These are phyloP conservation scores for Boeremia exigua DNA, from an alignment of 2,329 filamentous ascomycete species.

Conservation along the genomic window DNA sequence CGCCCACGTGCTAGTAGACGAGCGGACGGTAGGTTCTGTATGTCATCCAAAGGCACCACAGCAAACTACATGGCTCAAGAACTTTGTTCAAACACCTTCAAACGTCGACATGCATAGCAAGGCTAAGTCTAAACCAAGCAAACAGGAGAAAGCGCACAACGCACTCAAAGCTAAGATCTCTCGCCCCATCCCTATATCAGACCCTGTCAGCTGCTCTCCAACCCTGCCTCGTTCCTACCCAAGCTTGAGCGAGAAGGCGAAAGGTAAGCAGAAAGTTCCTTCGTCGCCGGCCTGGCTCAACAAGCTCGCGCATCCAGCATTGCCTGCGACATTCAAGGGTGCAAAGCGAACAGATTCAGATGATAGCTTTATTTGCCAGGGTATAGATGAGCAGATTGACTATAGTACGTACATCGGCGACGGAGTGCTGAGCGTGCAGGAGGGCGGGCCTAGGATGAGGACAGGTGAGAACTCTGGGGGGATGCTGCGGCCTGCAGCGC, in stretches of 20 bases:
- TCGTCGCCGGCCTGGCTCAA: constrained; percentile 16
- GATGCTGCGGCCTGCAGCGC: not conserved
- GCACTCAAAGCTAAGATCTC: constrained; percentile 35
- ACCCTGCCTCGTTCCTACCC: not conserved
- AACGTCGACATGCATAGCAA: too few species aligned
- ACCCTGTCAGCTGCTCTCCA: not conserved
- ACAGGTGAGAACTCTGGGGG: too few species aligned
- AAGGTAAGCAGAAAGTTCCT: constrained; percentile 1
- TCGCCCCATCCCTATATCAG: constrained; percentile 20
- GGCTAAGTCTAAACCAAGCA: constrained; percentile 3
- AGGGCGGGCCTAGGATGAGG: too few species aligned
- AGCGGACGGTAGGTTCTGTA: not conserved
- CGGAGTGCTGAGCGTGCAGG: too few species aligned
- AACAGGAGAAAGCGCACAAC: constrained; percentile 3
- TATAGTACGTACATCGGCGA: not conserved
- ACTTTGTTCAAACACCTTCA: not conserved
- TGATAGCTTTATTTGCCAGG: constrained; percentile 31
- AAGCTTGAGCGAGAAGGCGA: not conserved
- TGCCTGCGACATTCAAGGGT: constrained; percentile 1
- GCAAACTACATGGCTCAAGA: not conserved
- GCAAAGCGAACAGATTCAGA: constrained; percentile 23
- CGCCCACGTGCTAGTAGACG: not conserved
- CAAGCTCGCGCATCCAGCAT: constrained; percentile 9
- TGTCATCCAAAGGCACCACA: not conserved
- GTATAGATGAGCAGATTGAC: constrained; percentile 7